phyloP scores from a whole-genome alignment of 345 rosid genomes.

The Eucalyptus decipiens region DNA sequence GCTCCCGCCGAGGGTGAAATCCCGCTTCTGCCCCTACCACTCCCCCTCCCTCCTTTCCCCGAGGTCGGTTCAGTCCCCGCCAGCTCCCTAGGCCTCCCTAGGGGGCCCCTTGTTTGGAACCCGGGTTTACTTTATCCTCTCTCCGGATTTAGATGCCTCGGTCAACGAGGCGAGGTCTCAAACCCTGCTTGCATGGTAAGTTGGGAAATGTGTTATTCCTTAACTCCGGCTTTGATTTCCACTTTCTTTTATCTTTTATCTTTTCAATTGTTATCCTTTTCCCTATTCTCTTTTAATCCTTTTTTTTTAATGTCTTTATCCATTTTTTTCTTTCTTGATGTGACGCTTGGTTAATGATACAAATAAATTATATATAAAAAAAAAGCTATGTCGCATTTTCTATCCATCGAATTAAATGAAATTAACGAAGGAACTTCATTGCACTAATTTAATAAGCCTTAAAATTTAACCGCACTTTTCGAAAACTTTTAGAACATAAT shows the following conservation, averaged over 20 bases:
- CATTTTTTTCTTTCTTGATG: neutral
- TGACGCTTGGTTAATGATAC: neutral
- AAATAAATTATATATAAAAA: neutral
- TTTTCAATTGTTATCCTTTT: neutral
- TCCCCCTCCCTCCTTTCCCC: neutral
- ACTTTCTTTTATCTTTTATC: neutral
- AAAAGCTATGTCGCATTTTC: neutral
- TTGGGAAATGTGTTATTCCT: neutral
- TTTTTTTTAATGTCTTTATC: neutral
- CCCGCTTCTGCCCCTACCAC: neutral
- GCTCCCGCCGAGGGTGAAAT: neutral
- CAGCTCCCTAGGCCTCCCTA: neutral
- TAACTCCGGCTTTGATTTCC: neutral
- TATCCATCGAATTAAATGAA: neutral
- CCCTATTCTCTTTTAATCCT: neutral
- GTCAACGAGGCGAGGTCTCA: neutral
- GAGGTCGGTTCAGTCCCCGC: neutral
- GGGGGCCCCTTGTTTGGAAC: neutral
- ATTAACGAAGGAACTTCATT: neutral
- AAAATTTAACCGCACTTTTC: accelerated
- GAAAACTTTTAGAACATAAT: neutral
- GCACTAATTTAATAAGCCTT: neutral
- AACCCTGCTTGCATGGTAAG: neutral
- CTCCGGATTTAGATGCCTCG: neutral
- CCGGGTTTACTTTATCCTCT: neutral